Evolutionary conservation across 2,329 filamentous ascomycete genomes (phyloP).

Genomic region (Epichloe coenophiala): DNA sequence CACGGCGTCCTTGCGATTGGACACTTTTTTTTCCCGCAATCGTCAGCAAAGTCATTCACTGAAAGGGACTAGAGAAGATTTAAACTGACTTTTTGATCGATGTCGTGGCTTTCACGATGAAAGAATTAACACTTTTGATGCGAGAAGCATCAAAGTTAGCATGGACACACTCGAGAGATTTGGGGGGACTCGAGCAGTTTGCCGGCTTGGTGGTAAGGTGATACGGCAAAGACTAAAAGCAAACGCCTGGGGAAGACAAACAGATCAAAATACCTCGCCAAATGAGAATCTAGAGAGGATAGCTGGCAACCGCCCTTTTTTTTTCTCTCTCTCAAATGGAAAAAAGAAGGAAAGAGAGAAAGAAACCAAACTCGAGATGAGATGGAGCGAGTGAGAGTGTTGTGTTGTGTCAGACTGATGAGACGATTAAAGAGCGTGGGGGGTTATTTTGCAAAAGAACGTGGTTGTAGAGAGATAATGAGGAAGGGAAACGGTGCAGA

Average conservation of each 20-base stretch:
- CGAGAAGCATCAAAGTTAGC: not conserved
- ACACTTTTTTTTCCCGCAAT: slow-evolving; percentile 1
- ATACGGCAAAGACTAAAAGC: not conserved
- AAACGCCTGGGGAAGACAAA: slow-evolving; percentile 2
- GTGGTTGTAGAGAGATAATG: not conserved
- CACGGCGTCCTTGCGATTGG: not conserved
- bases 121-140: not conserved
- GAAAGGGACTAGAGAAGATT: not conserved
- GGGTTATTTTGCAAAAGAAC: not conserved
- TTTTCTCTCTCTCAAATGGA: not conserved
- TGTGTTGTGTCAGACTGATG: not conserved
- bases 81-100: not conserved
- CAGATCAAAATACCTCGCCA: not conserved
- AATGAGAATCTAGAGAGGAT: not conserved
- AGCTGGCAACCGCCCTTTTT: not conserved
- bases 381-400: not conserved
- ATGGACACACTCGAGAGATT: not conserved
- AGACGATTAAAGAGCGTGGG: not conserved
- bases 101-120: not conserved
- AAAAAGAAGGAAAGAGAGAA: not conserved
- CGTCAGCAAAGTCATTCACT: not conserved
- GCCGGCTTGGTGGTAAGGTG: slow-evolving; percentile 1
- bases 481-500: too few relatives aligned
- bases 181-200: not conserved
- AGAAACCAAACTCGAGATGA: not conserved